These are phyloP conservation scores for Myxozyma lipomycoides DNA, from an alignment of 805 yeast species.

Conservation along the genomic window DNA sequence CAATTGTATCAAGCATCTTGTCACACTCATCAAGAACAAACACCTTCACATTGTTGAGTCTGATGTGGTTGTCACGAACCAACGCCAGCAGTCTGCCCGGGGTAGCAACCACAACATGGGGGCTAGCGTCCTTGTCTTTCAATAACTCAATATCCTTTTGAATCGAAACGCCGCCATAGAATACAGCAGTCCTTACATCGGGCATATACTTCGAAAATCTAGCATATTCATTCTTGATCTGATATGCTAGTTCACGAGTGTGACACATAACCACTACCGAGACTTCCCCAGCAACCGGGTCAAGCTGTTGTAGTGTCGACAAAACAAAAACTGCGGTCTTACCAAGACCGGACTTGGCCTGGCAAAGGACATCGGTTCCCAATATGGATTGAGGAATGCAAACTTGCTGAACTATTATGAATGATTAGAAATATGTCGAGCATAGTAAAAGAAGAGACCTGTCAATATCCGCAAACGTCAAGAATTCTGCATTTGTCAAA, in stretches of 20 bases:
- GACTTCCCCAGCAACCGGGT: conserved; percentile 95
- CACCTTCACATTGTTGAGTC: conserved; percentile 84
- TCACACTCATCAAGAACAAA: conserved; percentile 98
- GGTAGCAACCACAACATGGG: conserved; percentile 95
- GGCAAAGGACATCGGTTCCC: conserved; percentile 97
- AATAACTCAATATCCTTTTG: conserved; percentile 79
- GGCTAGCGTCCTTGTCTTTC: conserved; percentile 88
- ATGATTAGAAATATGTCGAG: neutral
- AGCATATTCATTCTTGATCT: conserved; percentile 93
- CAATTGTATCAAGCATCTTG: conserved; percentile 76
- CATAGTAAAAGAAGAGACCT: neutral
- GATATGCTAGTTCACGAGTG: conserved; percentile 98
- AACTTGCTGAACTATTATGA: conserved; percentile 79
- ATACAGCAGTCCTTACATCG: conserved; percentile 92
- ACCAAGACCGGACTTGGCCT: conserved; percentile 99
- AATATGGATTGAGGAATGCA: conserved; percentile 97
- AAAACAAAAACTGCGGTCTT: conserved; percentile 96
- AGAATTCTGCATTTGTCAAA: too few species aligned
- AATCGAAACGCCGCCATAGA: conserved; percentile 92
- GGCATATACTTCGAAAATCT: conserved; percentile 98
- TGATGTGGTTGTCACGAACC: conserved; percentile 83
- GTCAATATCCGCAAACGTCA: neutral
- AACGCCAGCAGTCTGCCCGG: conserved; percentile 97
- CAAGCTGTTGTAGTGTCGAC: conserved; percentile 93
- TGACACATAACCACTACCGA: conserved; percentile 93